phyloP scores from a whole-genome alignment of 2,329 filamentous ascomycete species.

The Cytospora schulzeri region DNA sequence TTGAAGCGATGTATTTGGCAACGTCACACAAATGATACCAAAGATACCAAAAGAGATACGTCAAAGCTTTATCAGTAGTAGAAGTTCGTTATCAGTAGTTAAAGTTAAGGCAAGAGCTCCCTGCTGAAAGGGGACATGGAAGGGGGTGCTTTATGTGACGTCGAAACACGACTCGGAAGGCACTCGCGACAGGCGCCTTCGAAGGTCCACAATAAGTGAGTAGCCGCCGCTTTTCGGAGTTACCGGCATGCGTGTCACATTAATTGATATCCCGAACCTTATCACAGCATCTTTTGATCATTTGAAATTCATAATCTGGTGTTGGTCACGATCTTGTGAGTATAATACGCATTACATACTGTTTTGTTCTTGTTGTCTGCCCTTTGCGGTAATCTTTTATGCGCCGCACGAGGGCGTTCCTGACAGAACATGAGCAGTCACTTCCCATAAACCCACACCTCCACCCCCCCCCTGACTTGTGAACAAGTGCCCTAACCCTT shows the following conservation, averaged over 20 bases:
- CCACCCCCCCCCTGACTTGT: not conserved
- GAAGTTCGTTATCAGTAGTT: not conserved
- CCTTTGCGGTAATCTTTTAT: too few species aligned
- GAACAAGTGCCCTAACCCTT: slow-evolving; percentile 1
- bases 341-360: not conserved
- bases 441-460: not conserved
- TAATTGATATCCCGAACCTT: not conserved
- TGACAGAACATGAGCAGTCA: too few species aligned
- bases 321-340: not conserved
- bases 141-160: slow-evolving; percentile 13
- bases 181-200: slow-evolving; percentile 15
- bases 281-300: not conserved
- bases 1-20: not conserved
- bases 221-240: slow-evolving; percentile 20
- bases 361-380: not conserved
- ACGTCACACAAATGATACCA: not conserved
- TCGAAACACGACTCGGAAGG: slow-evolving; percentile 16
- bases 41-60: too few species aligned
- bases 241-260: slow-evolving; percentile 5
- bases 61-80: not conserved
- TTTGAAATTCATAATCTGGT: not conserved
- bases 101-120: not conserved
- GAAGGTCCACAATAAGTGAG: slow-evolving; percentile 13
- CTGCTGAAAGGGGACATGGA: not conserved
- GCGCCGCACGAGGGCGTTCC: too few species aligned